Conservation (phyloP, 78 protist genomes). For the Pigoraptor vietnamica region DNA sequence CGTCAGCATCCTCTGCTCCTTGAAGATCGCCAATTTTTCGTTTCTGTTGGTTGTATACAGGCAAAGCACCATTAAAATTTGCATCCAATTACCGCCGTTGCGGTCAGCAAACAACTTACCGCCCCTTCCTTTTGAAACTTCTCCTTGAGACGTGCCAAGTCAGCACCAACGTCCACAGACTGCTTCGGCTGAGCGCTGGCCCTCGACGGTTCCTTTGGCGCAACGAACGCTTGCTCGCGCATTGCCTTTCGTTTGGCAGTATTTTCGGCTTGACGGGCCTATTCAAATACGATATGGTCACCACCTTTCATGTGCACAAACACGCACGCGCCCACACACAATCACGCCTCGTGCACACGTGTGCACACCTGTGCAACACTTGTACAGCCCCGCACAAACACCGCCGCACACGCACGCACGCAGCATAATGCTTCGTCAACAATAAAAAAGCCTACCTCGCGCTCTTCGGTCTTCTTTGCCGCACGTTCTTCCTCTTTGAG, state of each 20-base stretch:
- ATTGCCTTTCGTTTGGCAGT: not conserved
- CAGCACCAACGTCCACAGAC: not conserved
- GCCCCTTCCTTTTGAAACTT: not conserved
- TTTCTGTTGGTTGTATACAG: not conserved
- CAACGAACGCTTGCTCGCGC: slow-evolving; percentile 19
- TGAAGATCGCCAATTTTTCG: not conserved
- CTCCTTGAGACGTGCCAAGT: not conserved
- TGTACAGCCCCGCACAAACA: no score
- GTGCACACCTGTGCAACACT: no score
- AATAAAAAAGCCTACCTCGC: not conserved
- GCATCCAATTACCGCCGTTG: not conserved
- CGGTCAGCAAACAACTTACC: not conserved
- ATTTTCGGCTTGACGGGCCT: slow-evolving; percentile 8
- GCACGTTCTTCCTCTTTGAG: slow-evolving; percentile 12
- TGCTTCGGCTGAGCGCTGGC: not conserved
- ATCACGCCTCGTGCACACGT: no score
- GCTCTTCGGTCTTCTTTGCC: not conserved
- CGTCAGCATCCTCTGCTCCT: not conserved
- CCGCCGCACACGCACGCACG: not conserved
- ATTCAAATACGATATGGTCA: not conserved
- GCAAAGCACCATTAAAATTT: not conserved
- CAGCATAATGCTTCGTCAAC: not conserved
- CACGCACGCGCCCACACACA: no score
- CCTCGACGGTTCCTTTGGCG: slow-evolving; percentile 2
- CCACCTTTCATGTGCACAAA: not conserved